Percentiles rank a stretch among this genome's conserved stretches.
Evolutionary conservation across 768 basidiomycete species (phyloP).

Genomic region (Podaxis mareebaensis): DNA sequence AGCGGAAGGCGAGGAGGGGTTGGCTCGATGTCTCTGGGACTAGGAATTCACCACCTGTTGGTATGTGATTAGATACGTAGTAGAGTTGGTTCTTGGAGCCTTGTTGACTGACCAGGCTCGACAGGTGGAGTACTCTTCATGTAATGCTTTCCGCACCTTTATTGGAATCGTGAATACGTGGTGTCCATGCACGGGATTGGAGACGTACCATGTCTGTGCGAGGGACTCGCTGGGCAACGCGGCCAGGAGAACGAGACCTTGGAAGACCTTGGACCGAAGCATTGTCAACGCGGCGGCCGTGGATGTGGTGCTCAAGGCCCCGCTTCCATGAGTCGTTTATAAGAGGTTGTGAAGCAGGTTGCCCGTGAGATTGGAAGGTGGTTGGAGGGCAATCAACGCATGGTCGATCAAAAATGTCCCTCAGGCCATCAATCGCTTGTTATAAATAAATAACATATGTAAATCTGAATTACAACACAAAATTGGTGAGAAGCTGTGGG

Average conservation of each 20-base stretch:
- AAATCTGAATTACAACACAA: not conserved
- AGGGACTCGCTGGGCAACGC: not conserved
- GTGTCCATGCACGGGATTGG: not conserved
- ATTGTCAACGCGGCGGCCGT: not conserved
- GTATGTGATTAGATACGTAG: not conserved
- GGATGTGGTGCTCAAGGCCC: not conserved
- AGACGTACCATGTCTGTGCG: conserved; percentile 11
- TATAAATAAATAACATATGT: not conserved
- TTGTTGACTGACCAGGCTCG: conserved; percentile 11
- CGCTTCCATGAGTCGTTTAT: not conserved
- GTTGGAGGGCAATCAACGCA: conserved; percentile 1
- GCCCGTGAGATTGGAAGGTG: conserved; percentile 1
- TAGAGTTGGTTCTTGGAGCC: not conserved
- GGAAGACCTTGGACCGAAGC: conserved; percentile 8
- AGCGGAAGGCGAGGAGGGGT: conserved; percentile 58
- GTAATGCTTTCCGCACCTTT: conserved; percentile 20
- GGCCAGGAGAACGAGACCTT: not conserved
- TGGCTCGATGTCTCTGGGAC: conserved; percentile 14
- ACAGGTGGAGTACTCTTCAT: conserved; percentile 6
- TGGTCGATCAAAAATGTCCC: conserved; percentile 6
- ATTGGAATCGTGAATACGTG: not conserved
- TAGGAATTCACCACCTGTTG: conserved; percentile 35
- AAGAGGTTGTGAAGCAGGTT: not conserved
- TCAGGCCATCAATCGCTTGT: not conserved
- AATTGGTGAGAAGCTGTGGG: not conserved